A percentile compares a stretch with the other conserved stretches of the same genome.
Evolutionary conservation across 2,329 filamentous ascomycete genomes (phyloP).

Genomic region (Cordyceps cateniannulata): DNA sequence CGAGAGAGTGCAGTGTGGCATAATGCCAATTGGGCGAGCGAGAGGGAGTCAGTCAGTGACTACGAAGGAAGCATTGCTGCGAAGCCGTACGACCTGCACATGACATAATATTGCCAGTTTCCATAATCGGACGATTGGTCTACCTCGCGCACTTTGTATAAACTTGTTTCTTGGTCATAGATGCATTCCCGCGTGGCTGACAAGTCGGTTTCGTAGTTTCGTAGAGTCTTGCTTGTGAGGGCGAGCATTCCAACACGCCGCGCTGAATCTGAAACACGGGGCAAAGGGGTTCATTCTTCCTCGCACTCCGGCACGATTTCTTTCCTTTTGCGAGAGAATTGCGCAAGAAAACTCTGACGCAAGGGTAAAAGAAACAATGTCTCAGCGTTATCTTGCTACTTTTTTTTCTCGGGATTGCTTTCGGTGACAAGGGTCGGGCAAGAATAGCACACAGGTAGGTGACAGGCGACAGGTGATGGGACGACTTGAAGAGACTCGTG

Average conservation of each 20-base stretch:
- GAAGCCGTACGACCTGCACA: not conserved
- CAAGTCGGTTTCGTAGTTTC: not conserved
- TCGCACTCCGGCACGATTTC: not conserved
- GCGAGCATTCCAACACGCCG: not conserved
- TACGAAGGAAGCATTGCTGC: not conserved
- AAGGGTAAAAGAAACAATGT: not conserved
- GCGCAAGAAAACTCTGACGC: not conserved
- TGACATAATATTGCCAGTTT: not conserved
- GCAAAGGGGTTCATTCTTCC: not conserved
- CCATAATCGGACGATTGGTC: not conserved
- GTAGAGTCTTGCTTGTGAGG: too few relatives aligned
- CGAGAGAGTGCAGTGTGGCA: not conserved
- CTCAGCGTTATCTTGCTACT: not conserved
- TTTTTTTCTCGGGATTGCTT: not conserved
- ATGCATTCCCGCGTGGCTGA: constrained; percentile 1
- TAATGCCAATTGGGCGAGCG: not conserved
- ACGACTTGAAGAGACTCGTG: not conserved
- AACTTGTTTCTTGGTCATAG: not conserved
- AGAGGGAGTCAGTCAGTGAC: too few relatives aligned
- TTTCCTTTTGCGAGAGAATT: not conserved
- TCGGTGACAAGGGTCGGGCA: not conserved
- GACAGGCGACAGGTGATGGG: not conserved
- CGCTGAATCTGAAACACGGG: constrained; percentile 9
- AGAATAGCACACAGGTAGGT: not conserved
- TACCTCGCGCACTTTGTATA: not conserved